Evolutionary conservation across 352 stramenopile species (phyloP).

Genomic region (Phytophthora multivora): DNA sequence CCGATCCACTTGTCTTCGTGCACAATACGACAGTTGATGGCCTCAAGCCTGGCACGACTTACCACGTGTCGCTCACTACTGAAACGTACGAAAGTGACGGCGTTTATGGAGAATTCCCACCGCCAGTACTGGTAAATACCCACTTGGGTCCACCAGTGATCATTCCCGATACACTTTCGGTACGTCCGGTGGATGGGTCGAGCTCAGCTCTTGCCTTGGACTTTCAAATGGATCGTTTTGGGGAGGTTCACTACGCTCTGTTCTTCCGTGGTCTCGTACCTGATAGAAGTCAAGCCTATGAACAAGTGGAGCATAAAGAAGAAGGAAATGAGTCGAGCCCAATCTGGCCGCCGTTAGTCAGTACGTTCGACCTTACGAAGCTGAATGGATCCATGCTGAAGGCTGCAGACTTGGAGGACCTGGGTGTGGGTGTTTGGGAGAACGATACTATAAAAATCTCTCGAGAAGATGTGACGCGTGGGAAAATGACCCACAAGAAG

Average conservation of each 20-base stretch:
- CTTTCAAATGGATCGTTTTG: slow-evolving; percentile 61
- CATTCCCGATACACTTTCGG: slow-evolving; percentile 29
- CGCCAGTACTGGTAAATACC: slow-evolving; percentile 70
- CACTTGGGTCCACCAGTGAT: slow-evolving; percentile 55
- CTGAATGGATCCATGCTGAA: slow-evolving; percentile 64
- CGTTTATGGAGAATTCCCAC: slow-evolving; percentile 77
- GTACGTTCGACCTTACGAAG: slow-evolving; percentile 43
- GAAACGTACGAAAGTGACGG: slow-evolving; percentile 64
- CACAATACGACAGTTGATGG: slow-evolving; percentile 55
- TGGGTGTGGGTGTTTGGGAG: slow-evolving; percentile 68
- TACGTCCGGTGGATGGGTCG: slow-evolving; percentile 44
- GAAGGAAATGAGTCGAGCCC: slow-evolving; percentile 17
- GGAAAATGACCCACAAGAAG: slow-evolving; percentile 55
- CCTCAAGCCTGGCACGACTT: slow-evolving; percentile 56
- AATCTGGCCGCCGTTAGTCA: slow-evolving; percentile 56
- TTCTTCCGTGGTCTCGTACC: slow-evolving; percentile 66
- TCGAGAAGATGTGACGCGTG: slow-evolving; percentile 63
- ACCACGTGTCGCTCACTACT: slow-evolving; percentile 80
- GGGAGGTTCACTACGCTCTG: slow-evolving; percentile 76
- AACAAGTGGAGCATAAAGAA: not conserved
- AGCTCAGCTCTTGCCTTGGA: slow-evolving; percentile 57
- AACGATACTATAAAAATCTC: slow-evolving; percentile 80
- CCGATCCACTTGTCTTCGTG: slow-evolving; percentile 62
- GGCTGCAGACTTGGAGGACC: slow-evolving; percentile 49
- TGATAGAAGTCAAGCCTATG: slow-evolving; percentile 31